phyloP scores from a whole-genome alignment of 805 yeast genomes.

The Gaillardinia entomophila region DNA sequence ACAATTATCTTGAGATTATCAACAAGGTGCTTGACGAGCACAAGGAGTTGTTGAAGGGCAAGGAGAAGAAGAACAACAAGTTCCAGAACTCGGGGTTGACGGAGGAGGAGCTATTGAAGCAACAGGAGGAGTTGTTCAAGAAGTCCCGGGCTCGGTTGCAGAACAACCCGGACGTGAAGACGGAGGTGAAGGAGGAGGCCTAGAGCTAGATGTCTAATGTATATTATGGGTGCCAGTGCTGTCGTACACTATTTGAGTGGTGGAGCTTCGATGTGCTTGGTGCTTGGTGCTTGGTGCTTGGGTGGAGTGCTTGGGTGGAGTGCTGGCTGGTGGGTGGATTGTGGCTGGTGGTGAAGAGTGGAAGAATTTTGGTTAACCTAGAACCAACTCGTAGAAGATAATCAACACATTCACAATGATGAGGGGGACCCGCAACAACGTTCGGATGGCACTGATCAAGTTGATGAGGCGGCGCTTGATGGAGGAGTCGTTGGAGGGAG shows the following conservation, averaged over 20 bases:
- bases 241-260: too few relatives aligned
- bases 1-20: conserved; percentile 75
- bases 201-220: too few relatives aligned
- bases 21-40: conserved; percentile 78
- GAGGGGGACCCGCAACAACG: conserved; percentile 68
- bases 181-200: neutral
- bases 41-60: conserved; percentile 79
- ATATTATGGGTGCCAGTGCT: too few relatives aligned
- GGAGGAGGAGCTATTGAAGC: conserved; percentile 86
- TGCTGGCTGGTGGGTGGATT: too few relatives aligned
- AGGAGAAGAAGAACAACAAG: conserved; percentile 88
- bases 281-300: too few relatives aligned
- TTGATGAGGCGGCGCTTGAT: conserved; percentile 57
- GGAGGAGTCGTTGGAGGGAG: conserved; percentile 37
- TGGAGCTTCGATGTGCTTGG: too few relatives aligned
- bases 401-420: conserved; percentile 62
- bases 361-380: conserved; percentile 46
- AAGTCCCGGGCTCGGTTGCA: conserved; percentile 64
- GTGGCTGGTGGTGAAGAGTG: too few relatives aligned
- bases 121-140: conserved; percentile 89
- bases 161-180: conserved; percentile 8
- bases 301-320: too few relatives aligned
- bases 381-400: conserved; percentile 61
- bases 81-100: conserved; percentile 87
- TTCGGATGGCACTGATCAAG: conserved; percentile 68